These are phyloP conservation scores for Atkinsonella texensis DNA, from an alignment of 2,329 filamentous ascomycete genomes.

Conservation along the genomic window DNA sequence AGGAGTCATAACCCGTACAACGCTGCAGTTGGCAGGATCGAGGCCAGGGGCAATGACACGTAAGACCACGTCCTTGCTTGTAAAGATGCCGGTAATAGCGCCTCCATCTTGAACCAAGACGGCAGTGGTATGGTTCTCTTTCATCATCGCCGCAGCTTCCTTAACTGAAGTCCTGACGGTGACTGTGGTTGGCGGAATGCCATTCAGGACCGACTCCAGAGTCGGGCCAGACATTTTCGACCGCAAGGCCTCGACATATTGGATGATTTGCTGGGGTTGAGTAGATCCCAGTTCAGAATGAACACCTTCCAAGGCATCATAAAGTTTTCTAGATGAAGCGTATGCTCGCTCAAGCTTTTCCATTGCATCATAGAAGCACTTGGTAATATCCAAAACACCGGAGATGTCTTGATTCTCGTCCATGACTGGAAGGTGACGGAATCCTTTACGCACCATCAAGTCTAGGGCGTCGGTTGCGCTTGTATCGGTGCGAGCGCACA, in stretches of 20 bases:
- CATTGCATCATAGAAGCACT: conserved; percentile 99
- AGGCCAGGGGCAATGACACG: conserved; percentile 95
- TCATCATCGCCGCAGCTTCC: conserved; percentile 92
- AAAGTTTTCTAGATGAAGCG: conserved; percentile 92
- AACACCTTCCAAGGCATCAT: conserved; percentile 93
- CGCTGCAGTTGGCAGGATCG: conserved; percentile 89
- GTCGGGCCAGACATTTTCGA: conserved; percentile 97
- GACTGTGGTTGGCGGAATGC: conserved; percentile 84
- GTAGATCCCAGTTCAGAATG: conserved; percentile 93
- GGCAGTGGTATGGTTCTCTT: conserved; percentile 96
- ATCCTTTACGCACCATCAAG: conserved; percentile 96
- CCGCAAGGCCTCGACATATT: conserved; percentile 92
- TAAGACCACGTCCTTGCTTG: conserved; percentile 96
- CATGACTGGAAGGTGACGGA: conserved; percentile 96
- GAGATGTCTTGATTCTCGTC: conserved; percentile 99
- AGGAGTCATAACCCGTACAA: conserved; percentile 97
- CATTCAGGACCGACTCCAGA: conserved; percentile 85
- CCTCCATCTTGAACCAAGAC: conserved; percentile 94
- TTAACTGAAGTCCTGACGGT: conserved; percentile 93
- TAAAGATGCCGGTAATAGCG: conserved; percentile 97
- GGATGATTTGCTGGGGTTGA: conserved; percentile 96
- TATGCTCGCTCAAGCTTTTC: conserved; percentile 98
- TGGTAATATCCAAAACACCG: conserved; percentile 95
- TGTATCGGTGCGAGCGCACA: conserved; percentile 93
- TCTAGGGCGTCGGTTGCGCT: conserved; percentile 96